Conservation (phyloP, 1,139 yeast species). For the Pichia sp. region DNA sequence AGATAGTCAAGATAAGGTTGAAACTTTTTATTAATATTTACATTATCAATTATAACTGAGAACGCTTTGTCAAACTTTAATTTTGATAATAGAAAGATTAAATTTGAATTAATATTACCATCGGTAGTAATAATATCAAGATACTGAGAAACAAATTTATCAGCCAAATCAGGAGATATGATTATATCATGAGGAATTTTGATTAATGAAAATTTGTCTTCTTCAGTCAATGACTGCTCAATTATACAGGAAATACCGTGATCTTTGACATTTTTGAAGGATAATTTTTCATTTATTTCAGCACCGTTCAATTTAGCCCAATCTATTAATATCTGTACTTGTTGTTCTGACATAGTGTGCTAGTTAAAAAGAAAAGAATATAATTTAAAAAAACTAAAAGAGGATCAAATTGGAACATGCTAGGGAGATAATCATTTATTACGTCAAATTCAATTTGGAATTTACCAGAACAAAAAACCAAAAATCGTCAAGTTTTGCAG, state of each 20-base stretch:
- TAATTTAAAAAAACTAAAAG: not conserved
- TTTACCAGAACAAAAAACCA: no score
- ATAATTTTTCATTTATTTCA: slow-evolving; percentile 30
- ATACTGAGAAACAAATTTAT: slow-evolving; percentile 30
- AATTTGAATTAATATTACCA: slow-evolving; percentile 34
- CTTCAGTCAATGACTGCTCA: slow-evolving; percentile 10
- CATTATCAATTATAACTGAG: slow-evolving; percentile 16
- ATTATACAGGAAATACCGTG: slow-evolving; percentile 23
- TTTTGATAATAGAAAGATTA: slow-evolving; percentile 44
- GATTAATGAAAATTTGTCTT: slow-evolving; percentile 14
- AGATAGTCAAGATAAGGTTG: slow-evolving; percentile 51
- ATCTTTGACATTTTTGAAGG: slow-evolving; percentile 23
- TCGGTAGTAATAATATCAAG: slow-evolving; percentile 18
- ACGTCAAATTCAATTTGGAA: no score
- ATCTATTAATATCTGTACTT: slow-evolving; percentile 2
- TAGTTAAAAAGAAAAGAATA: not conserved
- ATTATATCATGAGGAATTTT: slow-evolving; percentile 20
- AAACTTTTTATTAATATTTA: slow-evolving; percentile 13
- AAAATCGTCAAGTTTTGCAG: no score
- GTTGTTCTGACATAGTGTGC: slow-evolving; percentile 1
- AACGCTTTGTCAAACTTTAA: slow-evolving; percentile 29
- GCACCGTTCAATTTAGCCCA: slow-evolving; percentile 54
- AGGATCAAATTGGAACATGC: not conserved
- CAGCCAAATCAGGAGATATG: slow-evolving; percentile 35
- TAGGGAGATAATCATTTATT: no score